Evolutionary conservation across 352 stramenopile genomes (phyloP), one percentile per base, ranked within the genome.

Genomic region (Phytopythium ostracodes): DNA sequence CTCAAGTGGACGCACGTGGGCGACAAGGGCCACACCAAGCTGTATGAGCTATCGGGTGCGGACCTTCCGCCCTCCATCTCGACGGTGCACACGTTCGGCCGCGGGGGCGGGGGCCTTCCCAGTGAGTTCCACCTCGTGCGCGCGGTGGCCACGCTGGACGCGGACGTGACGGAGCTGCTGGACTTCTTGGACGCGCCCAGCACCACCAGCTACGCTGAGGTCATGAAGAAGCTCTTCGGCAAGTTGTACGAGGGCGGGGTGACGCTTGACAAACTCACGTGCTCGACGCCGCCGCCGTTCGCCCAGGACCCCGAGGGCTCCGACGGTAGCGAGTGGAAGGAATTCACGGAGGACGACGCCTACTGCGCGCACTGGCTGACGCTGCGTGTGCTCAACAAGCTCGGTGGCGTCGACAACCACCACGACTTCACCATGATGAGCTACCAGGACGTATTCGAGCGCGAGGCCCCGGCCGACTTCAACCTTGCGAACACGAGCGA

Each of bases 291-390:
- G 29, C 79, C 76, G 27, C 73, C 77, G 5, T 82, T 84, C 31
- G 75, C 73, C 4, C 50, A 65, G 6, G 68, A 81, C 49, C 63
- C 61, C 2, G 68, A 79, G 24, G 61, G 66, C 43, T 60, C 50
- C 2, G 63, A 66, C 70, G 44, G 5, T 5, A 62, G 67, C 40
- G 70, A 68, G 2, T 57, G 72, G 36, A 44, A 66, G 31, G 82
- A 67, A 49, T 85, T 72, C 60, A 77, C 62, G 12, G 71, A 91
- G 51, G 79, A 91, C 51, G 81, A 91, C 66, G 75, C 75, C 36
- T 91, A 89, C 65, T 73, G 68, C 18, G 81, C 88, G 59, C 77
- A 89, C 56, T 91, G 81, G 81, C 61, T 91, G 40, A 71, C 79
- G 36, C 72, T 91, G 42, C 75, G 76, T 33, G 64, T 66, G 15